Percentiles rank a stretch among this genome's conserved stretches.
These are phyloP conservation scores for Maudiozyma barnettii DNA, from an alignment of 805 yeast species.

Conservation along the genomic window DNA sequence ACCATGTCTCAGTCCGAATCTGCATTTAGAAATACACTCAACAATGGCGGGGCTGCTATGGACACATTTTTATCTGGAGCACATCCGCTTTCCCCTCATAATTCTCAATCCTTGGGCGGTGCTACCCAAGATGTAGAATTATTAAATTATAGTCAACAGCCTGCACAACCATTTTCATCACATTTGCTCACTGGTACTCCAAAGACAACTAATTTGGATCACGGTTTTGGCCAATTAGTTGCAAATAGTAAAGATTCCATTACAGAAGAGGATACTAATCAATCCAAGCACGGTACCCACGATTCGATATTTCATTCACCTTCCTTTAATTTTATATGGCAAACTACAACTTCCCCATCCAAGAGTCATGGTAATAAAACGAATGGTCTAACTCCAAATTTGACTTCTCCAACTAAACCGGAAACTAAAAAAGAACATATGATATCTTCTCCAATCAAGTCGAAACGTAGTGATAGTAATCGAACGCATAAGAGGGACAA, in stretches of 20 bases:
- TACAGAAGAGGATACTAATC: neutral
- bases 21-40: neutral
- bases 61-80: neutral
- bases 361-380: neutral
- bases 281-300: constrained; percentile 1
- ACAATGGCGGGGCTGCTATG: neutral
- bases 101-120: constrained; percentile 4
- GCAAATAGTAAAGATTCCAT: neutral
- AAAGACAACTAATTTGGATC: neutral
- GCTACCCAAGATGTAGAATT: constrained; percentile 1
- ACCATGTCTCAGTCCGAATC: constrained; percentile 3
- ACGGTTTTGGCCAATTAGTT: neutral
- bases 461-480: neutral
- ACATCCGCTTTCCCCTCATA: constrained; percentile 5
- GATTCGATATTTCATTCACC: constrained; percentile 16
- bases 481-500: constrained; percentile 13
- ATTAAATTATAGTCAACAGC: neutral
- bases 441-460: neutral
- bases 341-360: constrained; percentile 7
- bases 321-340: constrained; percentile 23
- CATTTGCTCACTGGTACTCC: neutral
- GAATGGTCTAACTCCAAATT: neutral
- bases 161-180: neutral
- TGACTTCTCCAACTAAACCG: neutral
- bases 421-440: neutral